Percentiles rank a stretch among this genome's conserved stretches.
These are phyloP conservation scores for Acidomyces sp. DNA, from an alignment of 495 filamentous ascomycete species.

Conservation along the genomic window DNA sequence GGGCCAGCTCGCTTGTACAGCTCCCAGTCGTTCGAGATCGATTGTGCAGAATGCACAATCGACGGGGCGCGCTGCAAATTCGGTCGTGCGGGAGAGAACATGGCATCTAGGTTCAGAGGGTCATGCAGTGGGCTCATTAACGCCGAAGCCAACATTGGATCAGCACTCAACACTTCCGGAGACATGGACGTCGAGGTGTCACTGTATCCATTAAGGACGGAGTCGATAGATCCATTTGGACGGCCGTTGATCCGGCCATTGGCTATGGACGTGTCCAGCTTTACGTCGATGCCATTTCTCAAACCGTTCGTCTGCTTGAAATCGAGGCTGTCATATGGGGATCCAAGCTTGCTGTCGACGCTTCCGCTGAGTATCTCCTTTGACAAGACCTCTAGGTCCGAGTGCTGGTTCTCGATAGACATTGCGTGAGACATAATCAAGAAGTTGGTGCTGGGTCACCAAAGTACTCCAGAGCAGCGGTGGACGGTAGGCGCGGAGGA, in stretches of 20 bases:
- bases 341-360: slow-evolving; percentile 6
- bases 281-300: not conserved
- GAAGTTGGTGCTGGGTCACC: not conserved
- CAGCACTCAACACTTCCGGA: slow-evolving; percentile 2
- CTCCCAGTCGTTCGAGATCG: slow-evolving; percentile 10
- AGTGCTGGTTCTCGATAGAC: slow-evolving; percentile 1
- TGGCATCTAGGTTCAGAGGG: slow-evolving; percentile 2
- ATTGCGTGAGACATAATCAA: not conserved
- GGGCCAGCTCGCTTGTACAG: slow-evolving; percentile 18
- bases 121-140: slow-evolving; percentile 7
- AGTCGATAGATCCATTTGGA: not conserved
- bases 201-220: slow-evolving; percentile 1
- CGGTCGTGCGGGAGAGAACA: not conserved
- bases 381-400: slow-evolving; percentile 12
- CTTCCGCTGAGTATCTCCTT: slow-evolving; percentile 6
- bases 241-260: not conserved
- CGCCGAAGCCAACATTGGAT: slow-evolving; percentile 10
- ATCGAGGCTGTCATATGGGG: slow-evolving; percentile 1
- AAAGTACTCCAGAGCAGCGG: too few relatives aligned
- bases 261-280: slow-evolving; percentile 3
- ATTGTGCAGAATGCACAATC: not conserved
- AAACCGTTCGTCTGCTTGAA: not conserved
- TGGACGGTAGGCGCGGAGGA: slow-evolving; percentile 1
- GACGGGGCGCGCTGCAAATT: slow-evolving; percentile 4
- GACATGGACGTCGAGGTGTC: too few relatives aligned